Evolutionary conservation across 2,329 filamentous ascomycete species (phyloP), one percentile per base, ranked within the genome.

Genomic region (Aureobasidium sp.): DNA sequence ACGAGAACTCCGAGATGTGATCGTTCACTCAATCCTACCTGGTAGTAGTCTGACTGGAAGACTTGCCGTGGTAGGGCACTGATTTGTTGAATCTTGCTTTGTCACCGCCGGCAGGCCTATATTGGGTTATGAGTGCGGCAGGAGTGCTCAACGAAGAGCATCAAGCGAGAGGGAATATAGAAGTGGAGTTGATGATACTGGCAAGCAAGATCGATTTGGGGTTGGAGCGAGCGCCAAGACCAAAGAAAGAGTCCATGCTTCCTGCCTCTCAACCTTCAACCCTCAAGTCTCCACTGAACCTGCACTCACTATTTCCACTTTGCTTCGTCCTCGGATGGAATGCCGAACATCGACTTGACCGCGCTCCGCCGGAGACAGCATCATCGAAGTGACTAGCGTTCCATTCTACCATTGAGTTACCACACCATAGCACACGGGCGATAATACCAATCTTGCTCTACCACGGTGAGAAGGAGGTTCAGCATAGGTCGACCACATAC

Each of bases 151-250:
- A 34, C 5, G 15, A 34, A 34, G n/a, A n/a, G 29, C 2, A 2
- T 2, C 17, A 20, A 50, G 47, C 17, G 29, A 24, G 32, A 1
- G 12, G 39, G 20, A 17, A 37, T 15, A 37, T 15, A 29, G 24
- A 41, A 55, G 26, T 13, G 6, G 15, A 43, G 17, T 55, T 27
- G 24, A 7, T 20, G 9, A 56, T 32, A 4, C 44, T 32, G 8
- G n/a, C 4, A 32, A 43, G 4, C 37, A 55, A 20, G 34, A 17
- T 53, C 37, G 36, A 24, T n/a, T 27, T 36, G 20, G 5, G 20
- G 52, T 56, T 6, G 52, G 26, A 55, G 52, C 39, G 15, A 44
- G 36, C 17, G 52, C 52, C 52, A 56, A 56, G 52, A 10, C 39
- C 10, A 13, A 32, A 52, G 34, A 9, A 43, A 29, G 51, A 26